These are phyloP conservation scores for Lunularia cruciata DNA, from an alignment of 225 moss, liverwort and hornwort species.

Conservation along the genomic window DNA sequence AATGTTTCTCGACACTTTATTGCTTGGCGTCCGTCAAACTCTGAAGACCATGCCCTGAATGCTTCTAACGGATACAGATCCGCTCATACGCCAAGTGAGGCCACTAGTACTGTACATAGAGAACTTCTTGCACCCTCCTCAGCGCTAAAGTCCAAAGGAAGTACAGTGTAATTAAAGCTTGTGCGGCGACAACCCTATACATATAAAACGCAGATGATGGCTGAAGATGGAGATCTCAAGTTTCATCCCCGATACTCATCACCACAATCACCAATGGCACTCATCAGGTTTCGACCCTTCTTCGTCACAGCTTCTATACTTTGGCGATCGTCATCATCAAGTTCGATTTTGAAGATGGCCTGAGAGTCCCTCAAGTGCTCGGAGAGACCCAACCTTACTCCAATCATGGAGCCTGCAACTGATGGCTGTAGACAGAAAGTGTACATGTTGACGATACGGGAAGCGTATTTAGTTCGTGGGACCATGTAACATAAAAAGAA, in stretches of 20 bases:
- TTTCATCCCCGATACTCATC: conserved; percentile 67
- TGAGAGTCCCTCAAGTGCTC: conserved; percentile 83
- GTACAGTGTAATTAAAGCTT: too few relatives aligned
- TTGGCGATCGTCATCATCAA: conserved; percentile 72
- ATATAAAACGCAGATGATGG: too few relatives aligned
- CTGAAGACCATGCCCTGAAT: too few relatives aligned
- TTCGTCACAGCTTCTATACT: conserved; percentile 59
- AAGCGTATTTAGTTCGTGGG: too few relatives aligned
- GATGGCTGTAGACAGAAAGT: conserved; percentile 50
- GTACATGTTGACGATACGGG: too few relatives aligned
- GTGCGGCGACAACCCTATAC: too few relatives aligned
- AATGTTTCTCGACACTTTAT: too few relatives aligned
- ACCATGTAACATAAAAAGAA: too few relatives aligned
- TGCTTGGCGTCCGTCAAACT: too few relatives aligned
- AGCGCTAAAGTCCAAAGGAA: neutral
- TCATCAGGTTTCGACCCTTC: conserved; percentile 66
- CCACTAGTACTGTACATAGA: neutral
- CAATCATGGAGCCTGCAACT: conserved; percentile 91
- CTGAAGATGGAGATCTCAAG: too few relatives aligned
- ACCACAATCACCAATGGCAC: conserved; percentile 89
- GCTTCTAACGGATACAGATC: too few relatives aligned
- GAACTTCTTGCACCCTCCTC: neutral
- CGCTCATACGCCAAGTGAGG: too few relatives aligned
- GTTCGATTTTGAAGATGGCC: conserved; percentile 63
- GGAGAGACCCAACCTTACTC: conserved; percentile 75